A percentile compares a stretch with the other conserved stretches of the same genome.
These are phyloP conservation scores for Scortechinia acanthostroma DNA, from an alignment of 2,329 filamentous ascomycete species.

Conservation along the genomic window DNA sequence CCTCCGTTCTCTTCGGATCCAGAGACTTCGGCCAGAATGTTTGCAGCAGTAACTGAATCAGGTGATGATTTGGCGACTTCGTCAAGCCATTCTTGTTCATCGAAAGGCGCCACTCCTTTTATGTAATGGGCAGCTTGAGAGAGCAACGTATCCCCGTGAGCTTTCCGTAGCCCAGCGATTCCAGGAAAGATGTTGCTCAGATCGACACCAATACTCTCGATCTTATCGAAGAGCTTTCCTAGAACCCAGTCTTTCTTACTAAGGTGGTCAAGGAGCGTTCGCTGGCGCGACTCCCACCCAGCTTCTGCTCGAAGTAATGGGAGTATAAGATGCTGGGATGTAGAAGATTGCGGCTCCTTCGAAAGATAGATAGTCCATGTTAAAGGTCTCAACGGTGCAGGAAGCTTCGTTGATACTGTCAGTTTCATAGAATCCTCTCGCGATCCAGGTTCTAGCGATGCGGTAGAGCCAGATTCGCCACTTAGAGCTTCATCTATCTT, in stretches of 20 bases:
- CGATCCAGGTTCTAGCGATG: neutral
- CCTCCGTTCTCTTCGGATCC: neutral
- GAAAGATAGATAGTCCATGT: neutral
- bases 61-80: neutral
- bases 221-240: neutral
- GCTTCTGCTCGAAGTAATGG: neutral
- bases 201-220: neutral
- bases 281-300: neutral
- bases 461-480: neutral
- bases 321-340: neutral
- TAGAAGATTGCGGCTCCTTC: neutral
- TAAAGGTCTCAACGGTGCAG: neutral
- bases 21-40: neutral
- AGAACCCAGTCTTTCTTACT: neutral
- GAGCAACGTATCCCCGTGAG: neutral
- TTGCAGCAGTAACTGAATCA: neutral
- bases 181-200: neutral
- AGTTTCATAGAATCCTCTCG: neutral
- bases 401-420: neutral
- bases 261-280: neutral
- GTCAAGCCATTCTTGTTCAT: neutral
- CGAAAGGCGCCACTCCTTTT: neutral
- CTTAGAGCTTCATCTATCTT: neutral
- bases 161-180: neutral
- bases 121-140: neutral